Evolutionary conservation across 345 rosid genomes (phyloP).

Genomic region (Populus euphratica): DNA sequence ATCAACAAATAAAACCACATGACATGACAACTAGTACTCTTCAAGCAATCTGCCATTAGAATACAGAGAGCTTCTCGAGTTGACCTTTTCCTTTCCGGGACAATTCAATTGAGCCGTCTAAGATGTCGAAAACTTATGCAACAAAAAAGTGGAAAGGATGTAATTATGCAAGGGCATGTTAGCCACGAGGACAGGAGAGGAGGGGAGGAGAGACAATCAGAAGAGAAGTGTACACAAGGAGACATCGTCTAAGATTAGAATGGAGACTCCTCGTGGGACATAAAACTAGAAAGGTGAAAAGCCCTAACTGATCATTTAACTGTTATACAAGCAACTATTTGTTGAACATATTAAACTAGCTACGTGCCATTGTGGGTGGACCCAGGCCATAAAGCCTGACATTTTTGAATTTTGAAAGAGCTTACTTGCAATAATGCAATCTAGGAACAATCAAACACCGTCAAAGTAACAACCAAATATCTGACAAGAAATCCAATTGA

Average conservation of each 20-base stretch:
- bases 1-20: not conserved
- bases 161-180: not conserved
- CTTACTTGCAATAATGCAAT: not conserved
- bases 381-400: constrained; percentile 13
- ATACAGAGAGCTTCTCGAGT: not conserved
- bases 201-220: not conserved
- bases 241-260: constrained; percentile 10
- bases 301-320: constrained; percentile 27
- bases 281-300: not conserved
- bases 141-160: not conserved
- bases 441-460: constrained; percentile 2
- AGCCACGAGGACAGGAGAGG: not conserved
- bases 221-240: not conserved
- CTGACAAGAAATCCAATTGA: not conserved
- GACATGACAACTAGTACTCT: not conserved
- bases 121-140: not conserved
- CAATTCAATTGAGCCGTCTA: not conserved
- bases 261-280: constrained; percentile 28
- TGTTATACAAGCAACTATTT: constrained; percentile 35
- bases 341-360: constrained; percentile 12
- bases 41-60: constrained; percentile 1
- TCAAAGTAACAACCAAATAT: not conserved
- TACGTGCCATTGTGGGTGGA: constrained; percentile 16
- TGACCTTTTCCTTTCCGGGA: constrained; percentile 3
- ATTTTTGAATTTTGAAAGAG: constrained; percentile 14